Conservation (phyloP, 768 basidiomycete genomes). For the Tulasnella sp. region DNA sequence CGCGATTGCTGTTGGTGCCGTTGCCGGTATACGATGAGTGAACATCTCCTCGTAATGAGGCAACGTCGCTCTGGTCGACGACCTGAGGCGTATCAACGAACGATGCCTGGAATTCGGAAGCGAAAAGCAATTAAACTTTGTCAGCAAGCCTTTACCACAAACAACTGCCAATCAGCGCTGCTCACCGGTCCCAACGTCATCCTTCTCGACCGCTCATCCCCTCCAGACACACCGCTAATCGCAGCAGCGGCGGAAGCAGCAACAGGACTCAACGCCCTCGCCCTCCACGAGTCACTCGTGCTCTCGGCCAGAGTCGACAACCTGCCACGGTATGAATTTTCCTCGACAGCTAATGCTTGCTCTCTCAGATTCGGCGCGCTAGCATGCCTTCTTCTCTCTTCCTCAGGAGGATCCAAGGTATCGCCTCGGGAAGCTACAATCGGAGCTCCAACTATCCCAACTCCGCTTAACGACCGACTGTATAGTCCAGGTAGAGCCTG, state of each 20-base stretch:
- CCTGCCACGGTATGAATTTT: background rate
- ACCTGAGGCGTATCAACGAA: constrained; percentile 21
- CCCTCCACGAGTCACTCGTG: background rate
- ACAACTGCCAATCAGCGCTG: background rate
- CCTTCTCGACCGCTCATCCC: constrained; percentile 17
- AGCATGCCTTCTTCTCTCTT: background rate
- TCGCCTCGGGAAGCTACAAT: background rate
- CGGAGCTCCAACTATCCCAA: background rate
- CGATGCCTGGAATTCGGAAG: background rate
- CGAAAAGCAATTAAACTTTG: background rate
- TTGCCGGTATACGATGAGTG: constrained; percentile 14
- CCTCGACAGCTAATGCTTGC: background rate
- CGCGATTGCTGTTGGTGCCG: constrained; percentile 2
- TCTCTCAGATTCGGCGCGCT: background rate
- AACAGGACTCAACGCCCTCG: background rate
- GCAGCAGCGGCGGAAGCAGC: background rate
- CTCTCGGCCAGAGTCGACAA: background rate
- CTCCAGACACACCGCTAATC: background rate
- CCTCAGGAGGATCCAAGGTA: background rate
- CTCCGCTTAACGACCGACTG: constrained; percentile 2
- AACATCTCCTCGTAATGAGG: constrained; percentile 12
- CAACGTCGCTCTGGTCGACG: constrained; percentile 10
- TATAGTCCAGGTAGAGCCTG: background rate
- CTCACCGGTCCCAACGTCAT: constrained; percentile 24
- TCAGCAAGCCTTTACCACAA: background rate